Conservation (phyloP, 2,329 filamentous ascomycete genomes). For the Trichoderma guizhouense region DNA sequence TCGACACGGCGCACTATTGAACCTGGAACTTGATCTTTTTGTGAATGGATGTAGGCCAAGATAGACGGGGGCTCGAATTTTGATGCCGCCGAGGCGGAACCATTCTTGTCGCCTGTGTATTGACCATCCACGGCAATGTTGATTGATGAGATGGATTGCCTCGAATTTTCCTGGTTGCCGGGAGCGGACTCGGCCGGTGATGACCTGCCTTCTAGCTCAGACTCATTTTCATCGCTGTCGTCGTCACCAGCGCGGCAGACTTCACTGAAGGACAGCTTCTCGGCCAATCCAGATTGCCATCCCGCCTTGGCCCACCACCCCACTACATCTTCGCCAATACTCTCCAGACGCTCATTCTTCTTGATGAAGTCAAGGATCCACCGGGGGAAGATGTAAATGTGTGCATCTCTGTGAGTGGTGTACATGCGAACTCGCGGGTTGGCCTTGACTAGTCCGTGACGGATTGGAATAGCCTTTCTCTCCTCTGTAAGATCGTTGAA, state of each 20-base stretch:
- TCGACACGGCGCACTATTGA: slow-evolving; percentile 85
- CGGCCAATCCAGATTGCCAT: slow-evolving; percentile 79
- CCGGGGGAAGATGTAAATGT: slow-evolving; percentile 89
- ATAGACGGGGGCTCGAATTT: slow-evolving; percentile 60
- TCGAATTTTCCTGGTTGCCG: slow-evolving; percentile 19
- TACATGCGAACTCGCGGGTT: slow-evolving; percentile 77
- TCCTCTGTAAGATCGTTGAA: slow-evolving; percentile 79
- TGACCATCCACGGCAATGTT: neutral
- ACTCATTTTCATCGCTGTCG: slow-evolving; percentile 36
- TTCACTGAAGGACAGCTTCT: slow-evolving; percentile 70
- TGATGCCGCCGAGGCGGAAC: slow-evolving; percentile 1
- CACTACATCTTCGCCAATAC: slow-evolving; percentile 84
- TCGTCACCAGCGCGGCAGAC: slow-evolving; percentile 47
- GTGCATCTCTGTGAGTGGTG: slow-evolving; percentile 82
- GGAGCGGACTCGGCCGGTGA: slow-evolving; percentile 28
- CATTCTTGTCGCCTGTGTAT: neutral
- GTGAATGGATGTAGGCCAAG: slow-evolving; percentile 76
- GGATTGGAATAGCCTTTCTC: slow-evolving; percentile 67
- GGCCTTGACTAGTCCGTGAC: slow-evolving; percentile 70
- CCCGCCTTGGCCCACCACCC: slow-evolving; percentile 94
- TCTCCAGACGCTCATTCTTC: slow-evolving; percentile 77
- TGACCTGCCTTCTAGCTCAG: slow-evolving; percentile 28
- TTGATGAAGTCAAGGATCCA: slow-evolving; percentile 86
- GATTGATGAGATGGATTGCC: neutral
- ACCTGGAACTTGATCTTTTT: slow-evolving; percentile 39